Evolutionary conservation across 139 green algal species (phyloP).

Genomic region (Diplosphaera chodatii): DNA sequence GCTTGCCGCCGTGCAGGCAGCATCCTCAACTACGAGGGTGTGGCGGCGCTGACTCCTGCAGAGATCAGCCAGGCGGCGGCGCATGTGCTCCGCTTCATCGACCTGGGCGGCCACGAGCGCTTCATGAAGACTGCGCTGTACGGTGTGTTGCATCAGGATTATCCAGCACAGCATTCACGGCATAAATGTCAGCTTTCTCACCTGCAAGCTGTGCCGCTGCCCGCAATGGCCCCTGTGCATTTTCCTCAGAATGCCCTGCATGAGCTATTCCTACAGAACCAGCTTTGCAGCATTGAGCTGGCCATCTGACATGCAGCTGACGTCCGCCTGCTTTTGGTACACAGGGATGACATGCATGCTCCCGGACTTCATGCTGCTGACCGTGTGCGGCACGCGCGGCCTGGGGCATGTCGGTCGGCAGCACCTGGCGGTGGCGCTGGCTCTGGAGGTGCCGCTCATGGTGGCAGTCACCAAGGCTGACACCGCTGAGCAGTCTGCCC

Average conservation of each 20-base stretch:
- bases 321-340: not conserved
- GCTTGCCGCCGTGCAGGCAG: slow-evolving; percentile 24
- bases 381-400: slow-evolving; percentile 34
- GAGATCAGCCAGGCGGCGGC: slow-evolving; percentile 36
- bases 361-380: slow-evolving; percentile 74
- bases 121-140: slow-evolving; percentile 80
- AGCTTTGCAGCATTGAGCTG: too few relatives aligned
- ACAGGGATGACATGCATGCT: slow-evolving; percentile 44
- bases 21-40: slow-evolving; percentile 60
- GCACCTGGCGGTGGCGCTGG: slow-evolving; percentile 70
- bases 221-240: too few relatives aligned
- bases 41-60: slow-evolving; percentile 34
- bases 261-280: too few relatives aligned
- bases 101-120: slow-evolving; percentile 73
- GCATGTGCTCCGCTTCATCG: slow-evolving; percentile 67
- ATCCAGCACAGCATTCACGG: too few relatives aligned
- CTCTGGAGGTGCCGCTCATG: slow-evolving; percentile 63
- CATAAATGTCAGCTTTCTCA: too few relatives aligned
- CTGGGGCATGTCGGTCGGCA: slow-evolving; percentile 45
- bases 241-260: too few relatives aligned
- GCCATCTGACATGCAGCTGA: too few relatives aligned
- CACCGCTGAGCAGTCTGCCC: slow-evolving; percentile 9
- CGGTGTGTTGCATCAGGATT: slow-evolving; percentile 8
- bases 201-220: too few relatives aligned
- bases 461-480: slow-evolving; percentile 72